Conservation (phyloP, 1,139 yeast genomes). For the Oligophagozyma castellii region DNA sequence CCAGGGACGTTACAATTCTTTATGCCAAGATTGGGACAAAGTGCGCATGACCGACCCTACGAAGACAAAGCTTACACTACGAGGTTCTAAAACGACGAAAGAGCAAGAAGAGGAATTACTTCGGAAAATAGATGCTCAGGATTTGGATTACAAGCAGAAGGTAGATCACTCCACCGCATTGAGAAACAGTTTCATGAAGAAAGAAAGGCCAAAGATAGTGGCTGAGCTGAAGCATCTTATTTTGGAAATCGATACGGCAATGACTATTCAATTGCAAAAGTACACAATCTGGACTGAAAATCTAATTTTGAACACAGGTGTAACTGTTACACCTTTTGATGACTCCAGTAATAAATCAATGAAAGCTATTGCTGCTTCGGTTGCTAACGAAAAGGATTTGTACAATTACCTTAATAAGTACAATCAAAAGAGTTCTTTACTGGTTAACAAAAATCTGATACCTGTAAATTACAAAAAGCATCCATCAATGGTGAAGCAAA, state of each 20-base stretch:
- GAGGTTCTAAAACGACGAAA: slow-evolving; percentile 61
- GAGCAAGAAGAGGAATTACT: slow-evolving; percentile 90
- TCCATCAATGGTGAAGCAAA: slow-evolving; percentile 38
- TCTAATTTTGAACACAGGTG: slow-evolving; percentile 70
- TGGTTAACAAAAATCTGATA: slow-evolving; percentile 28
- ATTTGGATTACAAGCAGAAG: slow-evolving; percentile 68
- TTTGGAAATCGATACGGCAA: slow-evolving; percentile 76
- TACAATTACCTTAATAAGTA: slow-evolving; percentile 49
- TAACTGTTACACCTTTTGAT: slow-evolving; percentile 60
- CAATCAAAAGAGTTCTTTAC: slow-evolving; percentile 27
- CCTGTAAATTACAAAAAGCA: slow-evolving; percentile 74
- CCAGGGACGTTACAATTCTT: slow-evolving; percentile 59
- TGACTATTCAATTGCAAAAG: slow-evolving; percentile 77
- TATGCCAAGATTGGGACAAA: slow-evolving; percentile 80
- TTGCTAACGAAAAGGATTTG: slow-evolving; percentile 74
- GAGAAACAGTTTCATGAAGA: slow-evolving; percentile 58
- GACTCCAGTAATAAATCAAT: slow-evolving; percentile 37
- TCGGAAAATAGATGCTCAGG: slow-evolving; percentile 70
- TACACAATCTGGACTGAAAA: slow-evolving; percentile 83
- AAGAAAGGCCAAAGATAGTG: slow-evolving; percentile 67
- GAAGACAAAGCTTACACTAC: slow-evolving; percentile 64
- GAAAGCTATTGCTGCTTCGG: slow-evolving; percentile 59
- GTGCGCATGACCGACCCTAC: slow-evolving; percentile 71
- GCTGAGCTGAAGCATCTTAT: slow-evolving; percentile 64
- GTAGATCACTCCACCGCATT: slow-evolving; percentile 60